Evolutionary conservation across 805 yeast species (phyloP), one percentile per base, ranked within the genome.

Genomic region (Debaryomyces castellii): DNA sequence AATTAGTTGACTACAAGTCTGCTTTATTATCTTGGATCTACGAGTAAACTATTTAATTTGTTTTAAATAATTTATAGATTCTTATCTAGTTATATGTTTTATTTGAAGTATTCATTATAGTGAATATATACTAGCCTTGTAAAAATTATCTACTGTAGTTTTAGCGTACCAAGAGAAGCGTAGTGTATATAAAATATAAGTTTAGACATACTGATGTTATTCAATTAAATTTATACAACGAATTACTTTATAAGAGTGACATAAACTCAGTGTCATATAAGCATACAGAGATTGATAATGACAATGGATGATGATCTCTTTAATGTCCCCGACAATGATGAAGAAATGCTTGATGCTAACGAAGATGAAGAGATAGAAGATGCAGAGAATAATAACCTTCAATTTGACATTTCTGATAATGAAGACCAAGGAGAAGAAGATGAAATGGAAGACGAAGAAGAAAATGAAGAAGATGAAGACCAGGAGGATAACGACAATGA

Each of bases 1-100:
- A 94, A 81, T 77, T 94, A 64, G 87, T 84, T 66, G 88, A 85
- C 63, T 94, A 90, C 94, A 87, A 85, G 75, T 84, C 92, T 57
- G 81, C 96, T 69, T 67, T 82, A 74, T 73, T 77, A 78, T 80
- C 82, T 57, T 90, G 97, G 97, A 80, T 94, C 74, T 94, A 94
- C 87, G 98, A 91, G 77, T 90, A 87, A 77, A 53, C 51, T 48
- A 35, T 30, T 43, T 34, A 37, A 37, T 23, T 9, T 18, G 9
- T 10, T 5, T 30, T 30, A 30, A 30, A 2, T 30, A 30, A 30
- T 30, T 25, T 25, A 25, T 25, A 9, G 28, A 9, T 11, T 5
- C 9, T 5, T 35, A 35, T 9, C 16, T 35, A 35, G 38, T 18
- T 35, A 18, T 18, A 20, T 35, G 12, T 21, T 35, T 18, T 11